Evolutionary conservation across 148 eudicot genomes (phyloP), one percentile per base, ranked within the genome.

Genomic region (Vaccinium myrtillus): DNA sequence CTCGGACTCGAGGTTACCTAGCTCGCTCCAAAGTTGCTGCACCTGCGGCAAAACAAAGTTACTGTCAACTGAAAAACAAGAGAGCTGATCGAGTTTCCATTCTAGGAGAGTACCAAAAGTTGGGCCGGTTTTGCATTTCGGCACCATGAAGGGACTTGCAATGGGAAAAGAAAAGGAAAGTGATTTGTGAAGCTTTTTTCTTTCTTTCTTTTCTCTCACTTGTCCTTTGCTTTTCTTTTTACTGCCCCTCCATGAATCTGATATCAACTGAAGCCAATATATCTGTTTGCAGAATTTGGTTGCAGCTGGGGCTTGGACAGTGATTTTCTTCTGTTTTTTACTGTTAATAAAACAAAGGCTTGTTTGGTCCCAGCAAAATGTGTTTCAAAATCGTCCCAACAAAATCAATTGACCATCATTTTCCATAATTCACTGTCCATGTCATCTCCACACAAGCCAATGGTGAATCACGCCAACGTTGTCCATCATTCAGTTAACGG

Each of bases 11-110:
- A 23, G 3, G 18, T 63, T 48, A 11, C 63, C 86, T 9, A 78
- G 86, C 67, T 78, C 86, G 9, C 48, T 61, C 80, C 82, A 65
- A 48, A 84, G 76, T 78, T 19, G 75, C 16, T 77, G 27, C 23
- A 48, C 81, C 85, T 83, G 81, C 58, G 59, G 21, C 74, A 56
- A 56, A 56, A 56, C 61, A 56, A 18, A 58, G 65, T 19, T 18
- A 58, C 23, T 5, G 65, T 6, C n/a, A 11, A 53, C 30, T 51
- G 43, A 23, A 50, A 12, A 23, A 77, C 36, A 77, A 27, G 59
- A 51, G 51, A 27, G 25, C 4, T 25, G 13, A 23, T 6, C 8
- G 23, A 23, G 36, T 21, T 61, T n/a, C 21, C 32, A 23, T 46
- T 63, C 75, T 43, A 46, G 61, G 75, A 53, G 21, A 53, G 21